Base-by-base conservation (phyloP, 2,329 filamentous ascomycete genomes). In the Botrytis deweyae region DNA sequence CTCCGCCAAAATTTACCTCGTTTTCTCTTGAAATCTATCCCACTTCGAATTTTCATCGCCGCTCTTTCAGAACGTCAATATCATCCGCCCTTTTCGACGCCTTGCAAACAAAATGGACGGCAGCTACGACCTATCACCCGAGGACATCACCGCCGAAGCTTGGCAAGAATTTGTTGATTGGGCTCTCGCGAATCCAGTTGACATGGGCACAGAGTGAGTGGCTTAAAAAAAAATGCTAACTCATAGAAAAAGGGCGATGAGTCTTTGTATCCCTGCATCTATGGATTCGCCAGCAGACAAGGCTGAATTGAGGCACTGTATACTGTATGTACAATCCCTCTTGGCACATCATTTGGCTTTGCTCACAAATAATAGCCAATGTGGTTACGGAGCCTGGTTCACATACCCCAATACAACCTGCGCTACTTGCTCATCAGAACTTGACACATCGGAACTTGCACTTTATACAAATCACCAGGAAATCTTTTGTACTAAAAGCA, bases 171-270 rank as follows among this genome's bases (percentile, higher is more conserved):
- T 64, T 0, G 25, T 63, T 49, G 58, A 71, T 71, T 52, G 42
- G 59, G 18, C 44, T 29, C 4, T 33, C 38, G 63, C n/a, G 10
- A 46, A 25, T 36, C n/a, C 63, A 10, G 12, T 52, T n/a, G 59
- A 64, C 42, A 64, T 71, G 59, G 69, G 42, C 33, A 10, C 42
- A 62, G 61, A 46, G 58, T 70, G n/a, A 70, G 68, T 70, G 20
- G 42, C 68, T 70, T 46, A 62, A 70, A 62, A 62, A 62, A 70
- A 70, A 70, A 70, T 9, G 68, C 68, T 62, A 70, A 70, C 55
- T 70, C 68, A 70, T 38, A 62, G 68, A 62, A 70, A 70, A 70
- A 70, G 68, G 68, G 68, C 46, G 18, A 8, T n/a, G n/a, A n/a
- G n/a, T n/a, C n/a, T n/a, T n/a, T n/a, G n/a, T n/a, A n/a, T n/a